Base-by-base conservation (phyloP, 1,284 basidiomycete genomes). In the Ganoderma sinense region DNA sequence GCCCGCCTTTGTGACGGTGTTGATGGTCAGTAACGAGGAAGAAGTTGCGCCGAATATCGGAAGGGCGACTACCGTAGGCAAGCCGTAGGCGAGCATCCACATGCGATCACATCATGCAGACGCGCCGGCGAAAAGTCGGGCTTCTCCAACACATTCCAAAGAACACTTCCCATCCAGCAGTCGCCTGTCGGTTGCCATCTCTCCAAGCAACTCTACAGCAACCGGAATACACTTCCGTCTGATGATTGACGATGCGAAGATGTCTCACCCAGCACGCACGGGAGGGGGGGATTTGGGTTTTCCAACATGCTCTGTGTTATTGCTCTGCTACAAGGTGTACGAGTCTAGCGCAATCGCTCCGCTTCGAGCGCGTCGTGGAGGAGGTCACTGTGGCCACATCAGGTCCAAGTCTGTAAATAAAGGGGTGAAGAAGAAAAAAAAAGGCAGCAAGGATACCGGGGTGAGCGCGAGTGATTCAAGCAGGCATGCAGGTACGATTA, bases 281-380 rank as follows among this genome's bases (percentile, higher is more conserved):
- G 7, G 14, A 23, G 16, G 0, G 13, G 26, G 43, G 6, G 5
- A 23, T 2, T 48, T 33, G 29, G 23, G 20, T 68, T 68, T 71
- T 67, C 69, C 66, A 68, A 62, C 67, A 59, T 65, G 71, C 71
- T 69, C 65, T 67, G 68, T 69, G 65, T 64, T 61, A 71, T 63
- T 69, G 61, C 71, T 69, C 71, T 72, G 71, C 71, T 72, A 67
- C 67, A 59, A 43, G 39, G 26, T 58, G 18, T 55, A 29, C 59
- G 58, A 62, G 45, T 36, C 65, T 63, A 63, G 69, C 62, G 68
- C 63, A 62, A 45, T 58, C 64, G 68, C 68, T 63, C 53, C 72
- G 66, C 71, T 40, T 67, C 72, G 68, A 67, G 68, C 72, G 66
- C 61, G 48, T 59, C 56, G 64, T 60, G 65, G 59, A 41, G 36